Evolutionary conservation across 345 rosid species (phyloP).

Genomic region (Syzygium oleosum): DNA sequence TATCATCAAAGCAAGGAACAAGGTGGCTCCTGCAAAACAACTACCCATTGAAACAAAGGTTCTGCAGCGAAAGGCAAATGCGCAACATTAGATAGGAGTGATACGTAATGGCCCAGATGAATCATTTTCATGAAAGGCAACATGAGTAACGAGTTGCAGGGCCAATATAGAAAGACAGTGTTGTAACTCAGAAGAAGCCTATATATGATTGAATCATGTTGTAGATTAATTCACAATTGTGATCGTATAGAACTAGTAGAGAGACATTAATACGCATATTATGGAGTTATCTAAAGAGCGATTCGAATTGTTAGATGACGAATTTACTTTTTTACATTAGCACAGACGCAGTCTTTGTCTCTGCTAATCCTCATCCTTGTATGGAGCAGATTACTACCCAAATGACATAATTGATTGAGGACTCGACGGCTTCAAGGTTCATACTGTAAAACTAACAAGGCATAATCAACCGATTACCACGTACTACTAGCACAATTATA

Average conservation of each 20-base stretch:
- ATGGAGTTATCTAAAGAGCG: not conserved
- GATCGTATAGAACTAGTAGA: not conserved
- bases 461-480: not conserved
- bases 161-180: not conserved
- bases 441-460: not conserved
- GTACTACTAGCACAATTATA: not conserved
- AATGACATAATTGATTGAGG: not conserved
- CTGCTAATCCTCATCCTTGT: not conserved
- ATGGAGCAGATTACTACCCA: not conserved
- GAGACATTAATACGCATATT: not conserved
- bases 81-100: not conserved
- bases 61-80: not conserved
- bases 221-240: not conserved
- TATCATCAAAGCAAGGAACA: constrained; percentile 79
- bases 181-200: not conserved
- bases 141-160: not conserved
- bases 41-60: not conserved
- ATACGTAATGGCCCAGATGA: not conserved
- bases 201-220: not conserved
- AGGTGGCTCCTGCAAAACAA: constrained; percentile 48
- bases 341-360: not conserved
- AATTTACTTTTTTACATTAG: not conserved
- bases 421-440: not conserved
- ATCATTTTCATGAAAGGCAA: not conserved
- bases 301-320: not conserved